Conservation (phyloP, 306 rosid species). For the Castanea mollissima region DNA sequence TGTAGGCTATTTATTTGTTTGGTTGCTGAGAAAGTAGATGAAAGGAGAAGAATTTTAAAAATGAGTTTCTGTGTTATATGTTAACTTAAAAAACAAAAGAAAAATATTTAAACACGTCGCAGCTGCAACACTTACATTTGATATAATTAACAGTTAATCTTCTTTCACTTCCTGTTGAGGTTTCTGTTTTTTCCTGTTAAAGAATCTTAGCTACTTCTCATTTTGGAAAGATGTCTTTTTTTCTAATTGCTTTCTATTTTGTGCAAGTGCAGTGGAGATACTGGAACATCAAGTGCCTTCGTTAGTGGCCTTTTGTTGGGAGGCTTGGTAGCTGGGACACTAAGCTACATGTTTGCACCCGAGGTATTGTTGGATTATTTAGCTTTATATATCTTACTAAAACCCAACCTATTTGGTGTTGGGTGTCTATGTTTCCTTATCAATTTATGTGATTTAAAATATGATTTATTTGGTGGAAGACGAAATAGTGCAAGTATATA, state of each 20-base stretch:
- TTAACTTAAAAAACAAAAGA: no score
- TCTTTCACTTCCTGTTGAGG: not conserved
- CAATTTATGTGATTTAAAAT: not conserved
- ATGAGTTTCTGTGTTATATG: no score
- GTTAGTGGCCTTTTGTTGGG: conserved; percentile 65
- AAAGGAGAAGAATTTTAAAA: no score
- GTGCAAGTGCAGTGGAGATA: conserved; percentile 41
- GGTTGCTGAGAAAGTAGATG: no score
- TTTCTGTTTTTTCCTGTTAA: not conserved
- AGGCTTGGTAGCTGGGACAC: conserved; percentile 48
- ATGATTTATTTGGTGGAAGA: no score
- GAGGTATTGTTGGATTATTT: conserved; percentile 40
- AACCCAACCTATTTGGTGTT: not conserved
- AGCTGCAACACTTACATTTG: not conserved
- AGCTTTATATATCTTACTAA: not conserved
- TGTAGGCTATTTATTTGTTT: no score
- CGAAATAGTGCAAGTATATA: no score
- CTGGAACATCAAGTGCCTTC: conserved; percentile 36
- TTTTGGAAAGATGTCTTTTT: not conserved
- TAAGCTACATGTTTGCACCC: conserved; percentile 59
- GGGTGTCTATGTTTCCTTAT: not conserved
- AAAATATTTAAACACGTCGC: no score
- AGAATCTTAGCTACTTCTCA: no score
- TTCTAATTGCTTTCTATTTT: not conserved
- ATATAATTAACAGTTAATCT: not conserved